phyloP scores from a whole-genome alignment of 2,329 filamentous ascomycete genomes.

The Talaromyces islandicus region DNA sequence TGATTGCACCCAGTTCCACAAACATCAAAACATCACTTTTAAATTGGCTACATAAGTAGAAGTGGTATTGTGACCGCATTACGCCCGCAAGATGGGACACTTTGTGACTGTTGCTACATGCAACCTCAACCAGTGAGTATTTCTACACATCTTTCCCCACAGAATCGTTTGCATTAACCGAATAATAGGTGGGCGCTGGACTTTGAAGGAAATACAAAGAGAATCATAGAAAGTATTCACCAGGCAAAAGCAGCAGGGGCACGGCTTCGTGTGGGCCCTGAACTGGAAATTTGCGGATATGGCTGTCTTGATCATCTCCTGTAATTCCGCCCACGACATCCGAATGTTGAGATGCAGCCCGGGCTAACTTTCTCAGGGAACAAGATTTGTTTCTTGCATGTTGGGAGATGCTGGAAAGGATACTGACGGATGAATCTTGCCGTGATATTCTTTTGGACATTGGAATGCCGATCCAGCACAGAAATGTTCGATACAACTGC shows the following conservation, averaged over 20 bases:
- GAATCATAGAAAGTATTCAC: constrained; percentile 59
- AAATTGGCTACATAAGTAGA: not conserved
- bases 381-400: constrained; percentile 44
- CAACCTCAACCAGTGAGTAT: constrained; percentile 17
- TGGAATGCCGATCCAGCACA: constrained; percentile 35
- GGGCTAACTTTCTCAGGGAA: not conserved
- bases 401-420: constrained; percentile 55
- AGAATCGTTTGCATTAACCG: not conserved
- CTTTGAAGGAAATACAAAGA: constrained; percentile 55
- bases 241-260: constrained; percentile 54
- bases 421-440: constrained; percentile 52
- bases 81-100: constrained; percentile 6
- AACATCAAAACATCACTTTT: not conserved
- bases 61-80: not conserved
- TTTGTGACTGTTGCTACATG: constrained; percentile 13
- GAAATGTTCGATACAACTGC: constrained; percentile 44
- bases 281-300: constrained; percentile 43
- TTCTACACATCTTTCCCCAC: not conserved
- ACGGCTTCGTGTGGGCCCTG: constrained; percentile 50
- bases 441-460: constrained; percentile 42
- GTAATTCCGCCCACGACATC: constrained; percentile 26
- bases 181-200: constrained; percentile 40
- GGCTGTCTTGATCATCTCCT: constrained; percentile 60
- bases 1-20: not conserved
- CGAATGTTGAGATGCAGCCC: constrained; percentile 5